Evolutionary conservation across 139 green algal genomes (phyloP), one percentile per base, ranked within the genome.

Genomic region (Penium margaritaceum): DNA sequence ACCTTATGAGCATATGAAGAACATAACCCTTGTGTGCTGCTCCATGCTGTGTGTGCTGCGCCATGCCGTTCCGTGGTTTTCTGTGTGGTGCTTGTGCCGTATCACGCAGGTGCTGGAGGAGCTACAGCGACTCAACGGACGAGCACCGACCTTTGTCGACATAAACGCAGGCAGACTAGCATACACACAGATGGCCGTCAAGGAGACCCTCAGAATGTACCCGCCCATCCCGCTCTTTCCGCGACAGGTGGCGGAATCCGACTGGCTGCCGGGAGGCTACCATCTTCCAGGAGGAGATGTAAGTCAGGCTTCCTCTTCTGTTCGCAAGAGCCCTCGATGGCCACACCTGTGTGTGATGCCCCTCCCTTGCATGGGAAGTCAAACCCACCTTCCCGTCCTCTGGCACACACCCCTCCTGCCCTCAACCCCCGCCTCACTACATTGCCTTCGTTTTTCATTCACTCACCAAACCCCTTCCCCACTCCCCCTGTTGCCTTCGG

Each of bases 161-260:
- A 38, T 83, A 1, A 43, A 24, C 4, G 27, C 67, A 15, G 62
- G 72, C 30, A 54, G 65, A 24, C 68, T 76, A n/a, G 14, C 15
- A 30, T 72, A 71, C 66, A 70, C 37, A 30, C 36, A 72, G 35
- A 15, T 24, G 24, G 86, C 84, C 38, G 74, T 87, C 63, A 90
- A 90, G 70, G 85, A 89, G 77, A 65, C 74, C 43, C 70, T 91
- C 60, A 83, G 87, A 1, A 73, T 90, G 65, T 90, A 89, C 70
- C 84, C 87, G 0, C 84, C 87, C 47, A 90, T 91, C 60, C 85
- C 85, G 0, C 64, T 91, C 9, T 89, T 90, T 69, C 88, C 88
- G 0, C 77, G 88, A 7, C 53, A 89, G 57, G 87, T 84, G 2
- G 51, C 63, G 15, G 54, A 44, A 1, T 74, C 63, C 24, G 87